A percentile compares a stretch with the other conserved stretches of the same genome.
phyloP scores from a whole-genome alignment of 2,329 filamentous ascomycete genomes.

The Fusarium sp. region DNA sequence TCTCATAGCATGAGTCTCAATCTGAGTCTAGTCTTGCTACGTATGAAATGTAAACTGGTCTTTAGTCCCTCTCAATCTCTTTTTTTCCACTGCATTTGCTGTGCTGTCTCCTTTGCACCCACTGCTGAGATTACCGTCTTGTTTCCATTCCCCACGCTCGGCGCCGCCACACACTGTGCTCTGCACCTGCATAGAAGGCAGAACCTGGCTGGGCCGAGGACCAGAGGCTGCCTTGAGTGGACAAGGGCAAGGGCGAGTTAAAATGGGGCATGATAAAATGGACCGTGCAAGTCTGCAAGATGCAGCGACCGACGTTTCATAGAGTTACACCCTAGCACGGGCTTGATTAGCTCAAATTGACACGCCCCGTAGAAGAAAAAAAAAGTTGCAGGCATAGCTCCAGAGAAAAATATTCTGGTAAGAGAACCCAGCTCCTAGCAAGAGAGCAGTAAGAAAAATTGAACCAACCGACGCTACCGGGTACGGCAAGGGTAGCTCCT shows the following conservation, averaged over 20 bases:
- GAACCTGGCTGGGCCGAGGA: conserved; percentile 39
- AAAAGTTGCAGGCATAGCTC: conserved; percentile 9
- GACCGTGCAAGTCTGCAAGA: conserved; percentile 26
- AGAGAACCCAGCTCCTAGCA: neutral
- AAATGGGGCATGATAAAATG: conserved; percentile 25
- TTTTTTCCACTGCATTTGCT: conserved; percentile 8
- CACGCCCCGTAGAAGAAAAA: conserved; percentile 13
- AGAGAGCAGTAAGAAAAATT: conserved; percentile 19
- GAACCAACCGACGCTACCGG: conserved; percentile 41
- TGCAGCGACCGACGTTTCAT: conserved; percentile 40
- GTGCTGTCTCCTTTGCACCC: conserved; percentile 19
- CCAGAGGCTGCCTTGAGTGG: conserved; percentile 25
- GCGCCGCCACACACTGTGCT: conserved; percentile 40
- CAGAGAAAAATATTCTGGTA: neutral
- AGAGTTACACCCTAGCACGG: conserved; percentile 27
- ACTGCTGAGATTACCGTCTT: conserved; percentile 44
- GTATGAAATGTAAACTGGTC: neutral
- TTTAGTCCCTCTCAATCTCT: conserved; percentile 16
- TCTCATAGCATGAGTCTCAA: conserved; percentile 6
- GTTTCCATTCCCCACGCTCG: conserved; percentile 45
- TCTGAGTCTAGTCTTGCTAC: conserved; percentile 9
- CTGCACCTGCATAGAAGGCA: conserved; percentile 38
- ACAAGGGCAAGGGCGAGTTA: conserved; percentile 33
- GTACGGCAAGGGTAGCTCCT: conserved; percentile 38
- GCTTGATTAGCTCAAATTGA: conserved; percentile 5